phyloP scores from a whole-genome alignment of 2,329 filamentous ascomycete species.

The Tolypocladium ovalisporum region DNA sequence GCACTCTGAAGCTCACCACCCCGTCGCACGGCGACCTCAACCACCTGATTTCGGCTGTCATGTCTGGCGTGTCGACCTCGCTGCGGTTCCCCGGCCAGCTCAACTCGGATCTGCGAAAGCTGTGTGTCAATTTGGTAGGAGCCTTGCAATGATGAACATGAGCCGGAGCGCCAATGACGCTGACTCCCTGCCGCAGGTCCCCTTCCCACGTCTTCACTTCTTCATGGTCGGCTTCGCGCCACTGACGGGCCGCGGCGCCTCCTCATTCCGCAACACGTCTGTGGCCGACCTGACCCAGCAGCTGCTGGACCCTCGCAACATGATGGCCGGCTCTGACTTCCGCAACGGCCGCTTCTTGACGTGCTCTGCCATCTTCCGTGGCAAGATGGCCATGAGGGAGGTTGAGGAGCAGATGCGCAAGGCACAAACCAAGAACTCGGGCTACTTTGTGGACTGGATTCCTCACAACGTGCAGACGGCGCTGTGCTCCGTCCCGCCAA shows the following conservation, averaged over 20 bases:
- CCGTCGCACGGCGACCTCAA: constrained; percentile 98
- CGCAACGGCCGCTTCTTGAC: constrained; percentile 99
- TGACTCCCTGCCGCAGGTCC: constrained; percentile 34
- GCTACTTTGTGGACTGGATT: constrained; percentile 99
- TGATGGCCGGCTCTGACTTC: constrained; percentile 99
- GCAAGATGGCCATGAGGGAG: constrained; percentile 99
- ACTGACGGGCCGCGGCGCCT: constrained; percentile 72
- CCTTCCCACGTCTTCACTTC: constrained; percentile 99
- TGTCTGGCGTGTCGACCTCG: constrained; percentile 98
- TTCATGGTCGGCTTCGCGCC: constrained; percentile 99
- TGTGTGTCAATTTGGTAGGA: constrained; percentile 89
- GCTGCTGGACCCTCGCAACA: constrained; percentile 99
- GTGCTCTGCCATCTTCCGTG: constrained; percentile 99
- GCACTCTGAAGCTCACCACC: constrained; percentile 96
- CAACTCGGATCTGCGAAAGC: constrained; percentile 98
- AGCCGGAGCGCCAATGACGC: neutral
- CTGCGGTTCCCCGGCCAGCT: constrained; percentile 99
- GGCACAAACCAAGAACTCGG: constrained; percentile 98
- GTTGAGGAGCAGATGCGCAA: constrained; percentile 99
- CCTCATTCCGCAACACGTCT: constrained; percentile 95
- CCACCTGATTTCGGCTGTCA: constrained; percentile 98
- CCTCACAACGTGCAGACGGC: constrained; percentile 99
- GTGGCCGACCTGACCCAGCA: constrained; percentile 99
- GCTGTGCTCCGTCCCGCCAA: constrained; percentile 95
- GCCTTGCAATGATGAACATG: too few relatives aligned